These are phyloP conservation scores for Psidium guajava DNA, from an alignment of 345 rosid species.

Conservation along the genomic window DNA sequence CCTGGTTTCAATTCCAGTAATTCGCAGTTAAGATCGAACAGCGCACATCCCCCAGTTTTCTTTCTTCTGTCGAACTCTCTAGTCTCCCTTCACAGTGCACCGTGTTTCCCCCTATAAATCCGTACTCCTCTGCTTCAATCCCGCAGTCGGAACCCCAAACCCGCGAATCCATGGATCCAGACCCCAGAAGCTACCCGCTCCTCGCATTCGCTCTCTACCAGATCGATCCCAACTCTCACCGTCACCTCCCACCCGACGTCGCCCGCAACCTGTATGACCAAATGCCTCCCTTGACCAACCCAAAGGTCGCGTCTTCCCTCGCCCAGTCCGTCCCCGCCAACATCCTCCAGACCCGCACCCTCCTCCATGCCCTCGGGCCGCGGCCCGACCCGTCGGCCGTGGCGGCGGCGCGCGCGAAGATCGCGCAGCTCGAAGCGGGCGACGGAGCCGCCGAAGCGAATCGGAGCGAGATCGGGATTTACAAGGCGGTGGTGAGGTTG, in stretches of 20 bases:
- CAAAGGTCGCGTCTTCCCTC: conserved; percentile 34
- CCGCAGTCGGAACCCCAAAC: neutral
- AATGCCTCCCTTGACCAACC: conserved; percentile 36
- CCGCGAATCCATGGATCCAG: conserved; percentile 32
- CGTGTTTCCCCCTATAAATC: neutral
- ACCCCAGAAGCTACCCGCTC: conserved; percentile 41
- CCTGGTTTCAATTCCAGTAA: neutral
- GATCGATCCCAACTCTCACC: conserved; percentile 18
- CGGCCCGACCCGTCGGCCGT: conserved; percentile 65
- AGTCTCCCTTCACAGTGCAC: neutral
- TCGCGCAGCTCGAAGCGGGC: conserved; percentile 32
- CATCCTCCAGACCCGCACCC: conserved; percentile 38
- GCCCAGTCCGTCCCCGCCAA: conserved; percentile 37
- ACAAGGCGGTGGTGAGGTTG: conserved; percentile 41
- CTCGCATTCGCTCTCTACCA: conserved; percentile 50
- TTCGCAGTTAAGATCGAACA: neutral
- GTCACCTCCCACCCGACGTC: conserved; percentile 25
- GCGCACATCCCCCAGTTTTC: neutral
- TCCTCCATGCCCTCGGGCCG: conserved; percentile 59
- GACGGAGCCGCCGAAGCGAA: conserved; percentile 24
- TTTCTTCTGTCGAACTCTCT: neutral
- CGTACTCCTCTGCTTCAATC: neutral
- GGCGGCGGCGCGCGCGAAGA: conserved; percentile 47
- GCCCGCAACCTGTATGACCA: conserved; percentile 18
- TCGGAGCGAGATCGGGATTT: conserved; percentile 28